Conservation (phyloP, 2,329 filamentous ascomycete genomes). For the Waltergamsia citrina region DNA sequence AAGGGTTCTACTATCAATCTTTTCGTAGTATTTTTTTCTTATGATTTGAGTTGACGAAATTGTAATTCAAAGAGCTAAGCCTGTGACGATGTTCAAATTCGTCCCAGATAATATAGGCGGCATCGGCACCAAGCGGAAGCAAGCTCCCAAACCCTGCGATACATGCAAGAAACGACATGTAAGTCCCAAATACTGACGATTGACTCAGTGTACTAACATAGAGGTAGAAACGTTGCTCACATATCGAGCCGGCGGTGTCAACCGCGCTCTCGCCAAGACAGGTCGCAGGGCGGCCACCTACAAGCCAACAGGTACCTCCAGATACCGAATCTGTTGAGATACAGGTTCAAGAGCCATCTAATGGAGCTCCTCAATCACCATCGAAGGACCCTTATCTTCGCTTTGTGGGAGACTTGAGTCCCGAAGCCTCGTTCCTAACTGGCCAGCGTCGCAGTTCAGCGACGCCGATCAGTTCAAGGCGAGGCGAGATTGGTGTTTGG, state of each 20-base stretch:
- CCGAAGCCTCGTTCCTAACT: slow-evolving; percentile 11
- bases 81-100: slow-evolving; percentile 9
- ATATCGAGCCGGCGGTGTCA: no score
- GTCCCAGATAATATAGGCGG: slow-evolving; percentile 18
- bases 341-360: slow-evolving; percentile 9
- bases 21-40: background rate
- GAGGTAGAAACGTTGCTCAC: background rate
- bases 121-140: slow-evolving; percentile 7
- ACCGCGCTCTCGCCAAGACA: no score
- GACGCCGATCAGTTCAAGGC: slow-evolving; percentile 4
- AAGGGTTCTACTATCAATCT: background rate
- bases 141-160: slow-evolving; percentile 5
- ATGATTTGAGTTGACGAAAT: background rate
- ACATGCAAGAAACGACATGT: slow-evolving; percentile 8
- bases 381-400: slow-evolving; percentile 5
- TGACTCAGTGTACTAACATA: no score
- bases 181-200: background rate
- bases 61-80: no score
- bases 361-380: background rate
- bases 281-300: no score
- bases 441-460: slow-evolving; percentile 1
- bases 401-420: slow-evolving; percentile 13
- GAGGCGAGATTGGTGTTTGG: slow-evolving; percentile 9
- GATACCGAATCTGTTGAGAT: slow-evolving; percentile 7
- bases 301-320: background rate